Conservation (phyloP, 345 rosid species). For the Jatropha curcas region DNA sequence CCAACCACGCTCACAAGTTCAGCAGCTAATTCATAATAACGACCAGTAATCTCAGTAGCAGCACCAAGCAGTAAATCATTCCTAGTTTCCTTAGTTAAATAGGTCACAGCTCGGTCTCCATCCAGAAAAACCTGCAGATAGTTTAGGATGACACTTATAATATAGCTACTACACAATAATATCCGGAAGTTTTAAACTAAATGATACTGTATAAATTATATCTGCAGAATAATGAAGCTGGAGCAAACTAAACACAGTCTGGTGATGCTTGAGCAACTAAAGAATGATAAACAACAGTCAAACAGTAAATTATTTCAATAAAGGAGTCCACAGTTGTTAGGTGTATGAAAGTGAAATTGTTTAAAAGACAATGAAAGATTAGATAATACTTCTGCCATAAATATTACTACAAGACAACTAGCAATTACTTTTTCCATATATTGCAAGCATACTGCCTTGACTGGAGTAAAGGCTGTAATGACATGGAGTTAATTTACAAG, state of each 20-base stretch:
- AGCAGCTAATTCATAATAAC: constrained; percentile 75
- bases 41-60: constrained; percentile 68
- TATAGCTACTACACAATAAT: neutral
- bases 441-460: neutral
- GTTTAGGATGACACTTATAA: neutral
- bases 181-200: neutral
- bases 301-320: neutral
- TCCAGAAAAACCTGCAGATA: constrained; percentile 65
- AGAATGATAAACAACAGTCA: neutral
- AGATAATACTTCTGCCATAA: neutral
- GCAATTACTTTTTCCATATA: too few relatives aligned
- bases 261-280: too few relatives aligned
- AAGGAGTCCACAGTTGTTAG: neutral
- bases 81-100: constrained; percentile 61
- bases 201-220: neutral
- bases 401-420: neutral
- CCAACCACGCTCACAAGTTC: constrained; percentile 86
- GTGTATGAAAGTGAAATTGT: neutral
- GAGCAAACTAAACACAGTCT: neutral
- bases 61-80: constrained; percentile 50
- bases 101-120: constrained; percentile 65
- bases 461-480: neutral
- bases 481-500: neutral
- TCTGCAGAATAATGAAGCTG: neutral
- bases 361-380: neutral